phyloP scores from a whole-genome alignment of 306 rosid genomes.

The Lupinus albus region DNA sequence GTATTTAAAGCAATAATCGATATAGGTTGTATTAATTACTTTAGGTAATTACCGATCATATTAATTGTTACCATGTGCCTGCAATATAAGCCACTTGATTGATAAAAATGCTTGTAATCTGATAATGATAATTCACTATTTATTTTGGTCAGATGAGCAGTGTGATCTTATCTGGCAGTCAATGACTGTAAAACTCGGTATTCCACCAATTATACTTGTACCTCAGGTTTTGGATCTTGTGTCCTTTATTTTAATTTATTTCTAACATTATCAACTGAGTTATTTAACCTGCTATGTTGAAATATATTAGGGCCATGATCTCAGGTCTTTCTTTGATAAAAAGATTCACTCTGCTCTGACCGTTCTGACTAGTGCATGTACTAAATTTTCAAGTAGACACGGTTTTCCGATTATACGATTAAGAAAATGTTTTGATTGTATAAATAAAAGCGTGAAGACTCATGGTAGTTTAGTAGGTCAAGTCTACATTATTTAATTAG shows the following conservation, averaged over 20 bases:
- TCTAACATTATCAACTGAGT: slow-evolving; percentile 15
- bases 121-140: slow-evolving; percentile 35
- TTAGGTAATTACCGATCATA: neutral
- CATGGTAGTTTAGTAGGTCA: slow-evolving; percentile 31
- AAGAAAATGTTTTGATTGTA: slow-evolving; percentile 23
- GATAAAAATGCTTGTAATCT: slow-evolving; percentile 38
- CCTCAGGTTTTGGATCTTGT: slow-evolving; percentile 76
- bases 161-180: slow-evolving; percentile 49
- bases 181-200: slow-evolving; percentile 47
- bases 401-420: slow-evolving; percentile 25
- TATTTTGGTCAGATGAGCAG: slow-evolving; percentile 40
- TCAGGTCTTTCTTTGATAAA: slow-evolving; percentile 14
- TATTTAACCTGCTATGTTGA: slow-evolving; percentile 25
- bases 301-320: slow-evolving; percentile 41
- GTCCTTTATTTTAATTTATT: slow-evolving; percentile 50
- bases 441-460: slow-evolving; percentile 31
- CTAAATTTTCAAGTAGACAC: slow-evolving; percentile 37
- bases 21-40: too few species aligned
- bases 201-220: slow-evolving; percentile 49
- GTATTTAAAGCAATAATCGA: neutral
- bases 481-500: slow-evolving; percentile 14
- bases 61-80: slow-evolving; percentile 38
- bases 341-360: slow-evolving; percentile 34
- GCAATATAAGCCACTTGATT: slow-evolving; percentile 29
- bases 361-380: slow-evolving; percentile 29